Base-by-base conservation (phyloP, 2,329 filamentous ascomycete species). In the Fusarium beomiforme region DNA sequence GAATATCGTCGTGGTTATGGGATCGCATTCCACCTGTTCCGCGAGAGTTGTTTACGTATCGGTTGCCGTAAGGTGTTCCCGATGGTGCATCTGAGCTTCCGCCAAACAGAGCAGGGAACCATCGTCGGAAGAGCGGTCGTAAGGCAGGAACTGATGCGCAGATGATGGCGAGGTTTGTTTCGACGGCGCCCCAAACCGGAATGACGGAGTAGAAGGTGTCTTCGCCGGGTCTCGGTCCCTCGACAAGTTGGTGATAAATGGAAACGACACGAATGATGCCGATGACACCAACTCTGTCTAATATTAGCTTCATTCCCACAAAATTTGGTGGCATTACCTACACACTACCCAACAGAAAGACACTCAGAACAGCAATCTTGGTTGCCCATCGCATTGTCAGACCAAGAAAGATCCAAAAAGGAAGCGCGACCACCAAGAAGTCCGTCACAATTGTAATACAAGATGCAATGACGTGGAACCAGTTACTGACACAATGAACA, bases 401-500 rank as follows among this genome's bases (percentile, higher is more conserved):
- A 8, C 77, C 76, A 43, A 80, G 53, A 66, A 85, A 84, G 41
- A 84, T 82, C 69, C 77, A 79, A 39, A 83, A 78, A 0, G 83
- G 83, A 10, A 85, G 70, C 1, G 74, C 75, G 10, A 84, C 74
- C 8, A 83, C 78, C 46, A 84, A 67, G 1, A 84, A 69, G 36
- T 85, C 83, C 13, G 81, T 83, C 11, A 83, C 41, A 34, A 85
- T 83, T 19, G 80, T 83, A 19, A 84, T 69, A 2, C 75, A 76
- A 5, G 81, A 79, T 14, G 74, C 77, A 16, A 78, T 69, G 7
- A 83, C 76, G 59, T 82, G 82, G 36, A 78, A 74, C 37, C 66
- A 67, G 2, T 72, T 71, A 14, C 79, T 68, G 41, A 84, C 76
- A 42, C 83, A 84, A 11, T 75, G 77, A 1, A 77, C 76, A 13